Percentiles rank a stretch among this genome's conserved stretches.
Conservation (phyloP, 1,139 yeast species). For the Kurtzmaniella quercitrusa region DNA sequence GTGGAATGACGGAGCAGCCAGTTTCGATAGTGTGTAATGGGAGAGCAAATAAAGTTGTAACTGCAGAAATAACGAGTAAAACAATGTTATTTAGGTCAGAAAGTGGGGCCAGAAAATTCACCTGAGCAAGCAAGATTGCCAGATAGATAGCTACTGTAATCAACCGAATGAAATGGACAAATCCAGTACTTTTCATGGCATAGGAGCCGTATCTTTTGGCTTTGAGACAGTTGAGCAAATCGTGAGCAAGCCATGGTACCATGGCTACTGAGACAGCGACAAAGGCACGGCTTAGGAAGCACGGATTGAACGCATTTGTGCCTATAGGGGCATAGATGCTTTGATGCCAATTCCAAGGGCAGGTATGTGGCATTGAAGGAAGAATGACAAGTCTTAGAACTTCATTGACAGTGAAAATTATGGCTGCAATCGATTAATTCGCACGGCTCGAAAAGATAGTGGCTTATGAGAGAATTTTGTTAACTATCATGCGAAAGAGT, state of each 20-base stretch:
- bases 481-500: not conserved
- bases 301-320: slow-evolving; percentile 55
- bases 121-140: slow-evolving; percentile 14
- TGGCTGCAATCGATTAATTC: not conserved
- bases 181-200: slow-evolving; percentile 26
- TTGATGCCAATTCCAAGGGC: slow-evolving; percentile 6
- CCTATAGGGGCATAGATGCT: slow-evolving; percentile 16
- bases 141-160: slow-evolving; percentile 23
- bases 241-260: slow-evolving; percentile 22
- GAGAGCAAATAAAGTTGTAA: slow-evolving; percentile 18
- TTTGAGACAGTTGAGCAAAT: slow-evolving; percentile 16
- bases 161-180: slow-evolving; percentile 26
- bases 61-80: slow-evolving; percentile 15
- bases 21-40: slow-evolving; percentile 44
- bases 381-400: not conserved
- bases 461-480: not conserved
- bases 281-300: slow-evolving; percentile 30
- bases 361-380: not conserved
- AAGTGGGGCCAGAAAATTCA: slow-evolving; percentile 14
- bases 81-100: slow-evolving; percentile 21
- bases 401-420: not conserved
- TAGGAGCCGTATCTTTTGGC: slow-evolving; percentile 16
- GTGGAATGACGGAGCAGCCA: slow-evolving; percentile 27
- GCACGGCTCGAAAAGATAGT: not conserved
- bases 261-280: slow-evolving; percentile 7